Conservation (phyloP, 2,329 filamentous ascomycete genomes). For the Alternaria tenuissima region DNA sequence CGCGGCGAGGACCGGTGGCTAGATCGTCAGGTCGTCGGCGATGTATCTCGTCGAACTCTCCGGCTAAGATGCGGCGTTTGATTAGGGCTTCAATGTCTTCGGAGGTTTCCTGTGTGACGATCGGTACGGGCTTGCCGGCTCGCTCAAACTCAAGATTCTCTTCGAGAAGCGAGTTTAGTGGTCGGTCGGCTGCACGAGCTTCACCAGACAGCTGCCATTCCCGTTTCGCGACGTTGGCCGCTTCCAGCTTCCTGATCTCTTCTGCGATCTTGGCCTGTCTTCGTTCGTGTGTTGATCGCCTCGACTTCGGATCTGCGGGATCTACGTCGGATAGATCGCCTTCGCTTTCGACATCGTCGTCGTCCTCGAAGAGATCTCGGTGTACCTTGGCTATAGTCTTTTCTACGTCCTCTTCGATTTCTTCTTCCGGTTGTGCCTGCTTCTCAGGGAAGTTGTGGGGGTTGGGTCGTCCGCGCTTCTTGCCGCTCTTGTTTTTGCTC, state of each 20-base stretch:
- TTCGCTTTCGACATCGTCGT: conserved; percentile 66
- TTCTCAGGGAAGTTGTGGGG: conserved; percentile 58
- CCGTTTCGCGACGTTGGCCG: conserved; percentile 85
- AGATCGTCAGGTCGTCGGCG: conserved; percentile 80
- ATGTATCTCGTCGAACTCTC: conserved; percentile 91
- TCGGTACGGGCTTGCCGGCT: conserved; percentile 90
- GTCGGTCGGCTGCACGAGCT: conserved; percentile 80
- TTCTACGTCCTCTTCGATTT: conserved; percentile 70
- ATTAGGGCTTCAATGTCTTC: conserved; percentile 93
- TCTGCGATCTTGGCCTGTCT: conserved; percentile 84
- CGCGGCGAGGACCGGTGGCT: conserved; percentile 70
- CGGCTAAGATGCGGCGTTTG: conserved; percentile 87
- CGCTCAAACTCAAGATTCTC: conserved; percentile 96
- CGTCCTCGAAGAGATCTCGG: conserved; percentile 84
- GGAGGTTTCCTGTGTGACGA: conserved; percentile 89
- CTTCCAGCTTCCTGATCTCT: conserved; percentile 91
- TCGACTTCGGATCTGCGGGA: conserved; percentile 73
- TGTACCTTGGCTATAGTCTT: conserved; percentile 87
- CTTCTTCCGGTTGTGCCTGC: conserved; percentile 26
- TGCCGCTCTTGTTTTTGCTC: conserved; percentile 65
- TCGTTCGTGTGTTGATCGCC: conserved; percentile 84
- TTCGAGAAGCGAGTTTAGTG: conserved; percentile 90
- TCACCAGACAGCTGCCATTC: conserved; percentile 92
- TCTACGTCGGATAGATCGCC: conserved; percentile 70
- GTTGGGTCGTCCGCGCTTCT: conserved; percentile 62